Base-by-base conservation (phyloP, 306 rosid genomes). In the Malus sylvestris region DNA sequence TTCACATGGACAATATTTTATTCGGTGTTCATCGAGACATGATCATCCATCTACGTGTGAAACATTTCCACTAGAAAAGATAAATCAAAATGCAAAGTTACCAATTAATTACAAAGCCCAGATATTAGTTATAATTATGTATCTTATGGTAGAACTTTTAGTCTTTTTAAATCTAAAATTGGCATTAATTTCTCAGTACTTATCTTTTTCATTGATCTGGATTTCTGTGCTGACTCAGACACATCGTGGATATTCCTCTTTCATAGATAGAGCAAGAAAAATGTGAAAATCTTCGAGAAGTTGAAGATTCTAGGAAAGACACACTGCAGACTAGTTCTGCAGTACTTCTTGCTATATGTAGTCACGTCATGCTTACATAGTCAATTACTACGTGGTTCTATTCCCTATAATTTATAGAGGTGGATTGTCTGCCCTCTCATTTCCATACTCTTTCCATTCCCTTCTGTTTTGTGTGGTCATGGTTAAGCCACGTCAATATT, bases 301-400 rank as follows among this genome's bases (percentile, higher is more conserved):
- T 77, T 83, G 84, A 82, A 82, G 78, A 75, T 68, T 68, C 65
- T 11, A 40, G 55, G 67, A 42, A 38, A 22, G 57, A 71, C 76
- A 33, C 73, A 29, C 59, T 62, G 16, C 65, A 46, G 76, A 80
- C 81, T 83, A 11, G 6, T 71, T 83, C 73, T 10, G 59, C 44
- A 38, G 20, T 23, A 15, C 3, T 51, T 51, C 53, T 8, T 1
- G 64, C 64, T 23, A 22, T 22, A 25, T 63, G 22, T 16, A 2
- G 82, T 89, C 90, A 86, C 68, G 82, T 89, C 93, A 86, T 71
- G 93, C 90, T 85, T 80, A 32, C 45, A 32, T 64, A 44, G 25
- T 32, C 45, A 16, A 19, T 64, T 64, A 9, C 68, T 27, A 3
- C 35, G 85, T 42, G 9, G 32, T 1, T 52, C 20, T 51, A 30